Conservation (phyloP, 163 green algal genomes). For the Trebouxia gelatinosa region DNA sequence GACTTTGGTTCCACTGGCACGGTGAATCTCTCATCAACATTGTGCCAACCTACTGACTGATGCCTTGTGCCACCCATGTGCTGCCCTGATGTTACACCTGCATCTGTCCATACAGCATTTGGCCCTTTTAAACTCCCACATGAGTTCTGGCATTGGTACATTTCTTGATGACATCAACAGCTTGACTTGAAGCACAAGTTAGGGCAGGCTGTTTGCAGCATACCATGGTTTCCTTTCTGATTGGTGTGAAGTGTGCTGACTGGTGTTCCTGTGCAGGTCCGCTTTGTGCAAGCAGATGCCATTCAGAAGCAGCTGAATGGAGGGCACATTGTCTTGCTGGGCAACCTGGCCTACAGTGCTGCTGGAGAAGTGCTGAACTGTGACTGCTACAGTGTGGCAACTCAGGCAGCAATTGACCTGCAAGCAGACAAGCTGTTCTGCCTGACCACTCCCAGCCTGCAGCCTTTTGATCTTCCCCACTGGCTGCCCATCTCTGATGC, state of each 20-base stretch:
- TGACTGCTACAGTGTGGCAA: conserved; percentile 82
- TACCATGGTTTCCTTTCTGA: too few relatives aligned
- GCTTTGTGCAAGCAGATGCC: conserved; percentile 65
- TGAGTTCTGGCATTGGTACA: too few relatives aligned
- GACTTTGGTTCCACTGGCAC: conserved; percentile 90
- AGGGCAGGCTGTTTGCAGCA: too few relatives aligned
- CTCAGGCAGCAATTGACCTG: conserved; percentile 69
- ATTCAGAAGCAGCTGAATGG: conserved; percentile 80
- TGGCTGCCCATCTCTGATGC: conserved; percentile 73
- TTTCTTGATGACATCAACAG: too few relatives aligned
- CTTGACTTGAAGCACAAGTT: too few relatives aligned
- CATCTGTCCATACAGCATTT: too few relatives aligned
- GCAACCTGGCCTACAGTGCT: conserved; percentile 85
- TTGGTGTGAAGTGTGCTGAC: too few relatives aligned
- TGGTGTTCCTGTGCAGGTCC: conserved; percentile 27
- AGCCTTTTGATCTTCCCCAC: conserved; percentile 63
- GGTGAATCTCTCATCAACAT: conserved; percentile 54
- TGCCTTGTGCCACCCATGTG: too few relatives aligned
- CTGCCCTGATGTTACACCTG: too few relatives aligned
- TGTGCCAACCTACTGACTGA: too few relatives aligned
- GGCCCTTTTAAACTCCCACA: too few relatives aligned
- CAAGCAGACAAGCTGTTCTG: conserved; percentile 60
- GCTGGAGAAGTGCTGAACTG: conserved; percentile 95
- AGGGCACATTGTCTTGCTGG: conserved; percentile 90
- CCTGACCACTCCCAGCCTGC: conserved; percentile 37